Base-by-base conservation (phyloP, 2,329 filamentous ascomycete genomes). In the Pestalotiopsis sp. region DNA sequence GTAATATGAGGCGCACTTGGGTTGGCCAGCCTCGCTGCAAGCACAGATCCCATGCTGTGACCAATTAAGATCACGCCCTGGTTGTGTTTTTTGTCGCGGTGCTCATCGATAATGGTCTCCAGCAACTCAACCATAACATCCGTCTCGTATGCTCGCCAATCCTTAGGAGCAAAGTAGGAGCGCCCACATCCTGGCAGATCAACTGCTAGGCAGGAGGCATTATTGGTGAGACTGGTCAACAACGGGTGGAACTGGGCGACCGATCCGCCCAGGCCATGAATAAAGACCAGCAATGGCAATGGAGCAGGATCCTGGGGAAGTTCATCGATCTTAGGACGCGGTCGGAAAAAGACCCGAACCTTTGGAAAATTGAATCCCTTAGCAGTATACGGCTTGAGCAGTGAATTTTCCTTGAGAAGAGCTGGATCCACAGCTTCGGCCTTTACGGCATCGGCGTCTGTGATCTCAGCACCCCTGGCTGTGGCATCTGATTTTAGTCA, bases 221-320 rank as follows among this genome's bases (percentile, higher is more conserved):
- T 84, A 76, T 97, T 94, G 65, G 92, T 89, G 62, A 99, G 85
- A 78, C 93, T 96, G 23, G 90, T 92, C 17, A 98, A 82, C 4
- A 98, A 83, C 38, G 92, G 89, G 67, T 93, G 88, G 77, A 98
- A 98, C 77, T 98, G 96, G 12, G 94, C 92, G 27, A 94, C 87
- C 0, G 94, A 97, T 63, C 96, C 96, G n/a, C 95, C 96, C 11
- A 98, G 86, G 1, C 96, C 96, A 76, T 98, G 96, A 68, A 98
- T 86, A 77, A 97, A 97, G 58, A 98, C 94, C 3, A 98, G 83
- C 11, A 99, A 83, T 1, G 96, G 96, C 12, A 98, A 82, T 0
- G 93, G 91, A 0, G 88, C 86, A 1, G 94, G 93, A 70, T 90
- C 86, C 57, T 84, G 87, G 2, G 94, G 94, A 4, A 98, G 86